These are phyloP conservation scores for Verticillium longisporum DNA, from an alignment of 2,329 filamentous ascomycete species.

Conservation along the genomic window DNA sequence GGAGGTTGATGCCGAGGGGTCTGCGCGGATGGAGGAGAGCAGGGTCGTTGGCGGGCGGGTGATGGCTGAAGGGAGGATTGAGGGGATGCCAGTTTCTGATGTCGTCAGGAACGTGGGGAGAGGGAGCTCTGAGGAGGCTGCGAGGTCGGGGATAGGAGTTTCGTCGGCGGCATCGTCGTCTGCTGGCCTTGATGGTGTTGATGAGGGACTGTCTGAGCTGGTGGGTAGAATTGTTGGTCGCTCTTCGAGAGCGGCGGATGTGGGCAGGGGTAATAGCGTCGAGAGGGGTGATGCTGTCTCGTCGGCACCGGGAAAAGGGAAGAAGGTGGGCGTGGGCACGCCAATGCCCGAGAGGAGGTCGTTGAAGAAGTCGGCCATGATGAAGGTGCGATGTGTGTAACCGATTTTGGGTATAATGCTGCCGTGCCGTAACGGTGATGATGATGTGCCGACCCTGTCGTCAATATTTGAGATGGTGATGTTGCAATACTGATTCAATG, in stretches of 20 bases:
- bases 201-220: not conserved
- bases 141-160: not conserved
- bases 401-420: not conserved
- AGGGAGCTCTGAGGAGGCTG: not conserved
- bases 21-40: not conserved
- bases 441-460: not conserved
- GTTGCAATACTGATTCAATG: not conserved
- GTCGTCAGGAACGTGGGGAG: not conserved
- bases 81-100: not conserved
- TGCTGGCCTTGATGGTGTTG: not conserved
- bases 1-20: not conserved
- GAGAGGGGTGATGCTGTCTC: not conserved
- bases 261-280: not conserved
- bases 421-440: not conserved
- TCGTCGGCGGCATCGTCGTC: not conserved
- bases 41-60: not conserved
- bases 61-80: not conserved
- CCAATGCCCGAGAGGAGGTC: not conserved
- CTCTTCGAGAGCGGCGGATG: not conserved
- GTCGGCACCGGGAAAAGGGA: constrained; percentile 3
- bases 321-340: not conserved
- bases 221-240: not conserved
- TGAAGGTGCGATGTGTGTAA: not conserved
- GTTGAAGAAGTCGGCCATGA: constrained; percentile 7
- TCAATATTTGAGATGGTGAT: not conserved